Conservation (phyloP, 2,329 filamentous ascomycete genomes). For the Microdochium paspali region DNA sequence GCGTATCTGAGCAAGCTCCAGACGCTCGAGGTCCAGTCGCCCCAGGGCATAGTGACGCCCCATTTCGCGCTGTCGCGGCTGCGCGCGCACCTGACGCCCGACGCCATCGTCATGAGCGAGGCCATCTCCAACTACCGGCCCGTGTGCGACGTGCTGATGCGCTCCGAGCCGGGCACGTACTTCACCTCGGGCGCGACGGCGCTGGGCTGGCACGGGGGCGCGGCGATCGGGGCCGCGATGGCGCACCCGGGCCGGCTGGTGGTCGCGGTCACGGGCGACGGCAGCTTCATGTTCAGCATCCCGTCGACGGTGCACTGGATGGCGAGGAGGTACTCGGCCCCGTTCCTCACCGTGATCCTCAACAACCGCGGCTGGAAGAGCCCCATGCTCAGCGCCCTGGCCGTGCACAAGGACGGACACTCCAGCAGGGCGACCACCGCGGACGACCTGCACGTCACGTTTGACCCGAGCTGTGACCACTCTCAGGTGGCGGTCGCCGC, state of each 20-base stretch:
- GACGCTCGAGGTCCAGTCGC: too few relatives aligned
- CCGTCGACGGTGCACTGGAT: constrained; percentile 41
- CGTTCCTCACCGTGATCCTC: constrained; percentile 36
- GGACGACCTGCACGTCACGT: constrained; percentile 16
- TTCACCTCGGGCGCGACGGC: too few relatives aligned
- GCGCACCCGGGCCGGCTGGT: constrained; percentile 28
- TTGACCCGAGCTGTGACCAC: too few relatives aligned
- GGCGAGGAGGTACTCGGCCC: constrained; percentile 33
- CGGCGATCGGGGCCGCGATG: constrained; percentile 63
- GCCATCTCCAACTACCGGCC: too few relatives aligned
- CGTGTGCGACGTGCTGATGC: too few relatives aligned
- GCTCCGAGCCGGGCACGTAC: too few relatives aligned
- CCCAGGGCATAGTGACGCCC: too few relatives aligned
- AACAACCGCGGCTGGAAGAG: constrained; percentile 35
- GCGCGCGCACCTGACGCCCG: too few relatives aligned
- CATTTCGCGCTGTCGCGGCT: too few relatives aligned
- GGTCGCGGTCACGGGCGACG: constrained; percentile 39
- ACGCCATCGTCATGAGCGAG: too few relatives aligned
- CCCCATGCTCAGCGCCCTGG: constrained; percentile 11
- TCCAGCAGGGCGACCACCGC: constrained; percentile 11
- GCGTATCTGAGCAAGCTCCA: too few relatives aligned
- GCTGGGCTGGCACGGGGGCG: constrained; percentile 76
- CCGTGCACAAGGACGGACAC: constrained; percentile 14
- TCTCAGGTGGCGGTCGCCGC: too few relatives aligned
- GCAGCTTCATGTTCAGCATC: constrained; percentile 37